Evolutionary conservation across 371 early-diverging fungal species (phyloP).

Genomic region (Polyrhizophydium stewartii): DNA sequence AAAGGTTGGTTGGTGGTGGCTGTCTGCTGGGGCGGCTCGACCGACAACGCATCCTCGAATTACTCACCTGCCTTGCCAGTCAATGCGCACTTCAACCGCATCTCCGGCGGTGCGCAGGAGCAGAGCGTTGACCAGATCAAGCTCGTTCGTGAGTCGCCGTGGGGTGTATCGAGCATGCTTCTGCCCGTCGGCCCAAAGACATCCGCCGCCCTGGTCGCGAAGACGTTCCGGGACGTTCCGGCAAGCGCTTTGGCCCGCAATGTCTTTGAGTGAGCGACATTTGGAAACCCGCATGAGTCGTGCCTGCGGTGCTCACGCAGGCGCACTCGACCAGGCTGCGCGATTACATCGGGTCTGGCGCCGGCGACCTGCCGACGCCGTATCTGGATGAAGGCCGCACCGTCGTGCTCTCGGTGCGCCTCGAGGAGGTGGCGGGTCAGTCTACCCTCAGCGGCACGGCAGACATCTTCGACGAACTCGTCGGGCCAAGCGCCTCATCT

Average conservation of each 20-base stretch:
- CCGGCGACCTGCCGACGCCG: neutral
- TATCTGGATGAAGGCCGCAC: too few relatives aligned
- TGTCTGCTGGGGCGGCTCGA: neutral
- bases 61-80: neutral
- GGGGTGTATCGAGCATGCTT: neutral
- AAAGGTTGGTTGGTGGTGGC: neutral
- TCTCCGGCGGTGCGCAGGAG: neutral
- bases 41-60: neutral
- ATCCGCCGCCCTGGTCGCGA: neutral
- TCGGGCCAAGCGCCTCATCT: neutral
- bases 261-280: neutral
- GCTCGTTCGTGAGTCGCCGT: neutral
- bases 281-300: neutral
- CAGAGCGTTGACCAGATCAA: neutral
- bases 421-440: too few relatives aligned
- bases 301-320: neutral
- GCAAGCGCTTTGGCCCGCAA: neutral
- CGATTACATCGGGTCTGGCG: neutral
- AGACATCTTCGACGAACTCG: neutral
- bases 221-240: neutral
- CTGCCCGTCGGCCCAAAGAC: neutral
- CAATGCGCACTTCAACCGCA: neutral
- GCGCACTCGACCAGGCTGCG: neutral
- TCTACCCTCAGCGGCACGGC: too few relatives aligned
- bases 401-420: too few relatives aligned